A percentile compares a stretch with the other conserved stretches of the same genome.
These are phyloP conservation scores for Diaporthe humulicola DNA, from an alignment of 2,329 filamentous ascomycete species.

Conservation along the genomic window DNA sequence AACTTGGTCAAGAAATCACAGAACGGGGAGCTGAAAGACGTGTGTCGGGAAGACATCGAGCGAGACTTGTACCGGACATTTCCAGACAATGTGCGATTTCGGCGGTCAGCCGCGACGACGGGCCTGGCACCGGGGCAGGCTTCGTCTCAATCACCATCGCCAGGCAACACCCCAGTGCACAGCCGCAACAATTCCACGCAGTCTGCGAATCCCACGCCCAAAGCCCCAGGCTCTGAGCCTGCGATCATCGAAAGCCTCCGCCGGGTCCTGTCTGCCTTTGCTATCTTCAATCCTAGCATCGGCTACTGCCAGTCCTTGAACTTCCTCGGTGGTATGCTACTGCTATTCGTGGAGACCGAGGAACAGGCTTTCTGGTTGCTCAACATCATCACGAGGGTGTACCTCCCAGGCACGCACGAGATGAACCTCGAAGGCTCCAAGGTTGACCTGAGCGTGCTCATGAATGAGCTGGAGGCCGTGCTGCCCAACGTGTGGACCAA, in stretches of 20 bases:
- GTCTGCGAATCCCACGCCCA: constrained; percentile 43
- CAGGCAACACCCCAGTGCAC: constrained; percentile 48
- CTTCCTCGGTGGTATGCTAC: constrained; percentile 89
- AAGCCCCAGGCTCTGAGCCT: constrained; percentile 71
- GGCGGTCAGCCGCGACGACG: constrained; percentile 62
- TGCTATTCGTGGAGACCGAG: constrained; percentile 89
- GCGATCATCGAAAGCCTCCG: constrained; percentile 85
- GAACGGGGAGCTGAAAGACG: constrained; percentile 67
- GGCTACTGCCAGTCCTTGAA: constrained; percentile 97
- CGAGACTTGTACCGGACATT: constrained; percentile 94
- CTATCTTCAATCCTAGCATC: constrained; percentile 89
- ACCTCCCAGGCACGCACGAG: constrained; percentile 92
- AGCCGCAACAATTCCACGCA: constrained; percentile 44
- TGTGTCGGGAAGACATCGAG: constrained; percentile 92
- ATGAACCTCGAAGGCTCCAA: constrained; percentile 92
- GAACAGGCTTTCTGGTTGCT: constrained; percentile 94
- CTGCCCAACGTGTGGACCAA: constrained; percentile 89
- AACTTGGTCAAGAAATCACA: constrained; percentile 70
- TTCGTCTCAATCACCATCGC: constrained; percentile 50
- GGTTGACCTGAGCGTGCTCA: constrained; percentile 92
- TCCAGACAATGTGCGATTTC: constrained; percentile 93
- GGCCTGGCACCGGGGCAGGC: constrained; percentile 23
- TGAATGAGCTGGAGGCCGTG: constrained; percentile 85
- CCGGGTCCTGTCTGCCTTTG: constrained; percentile 89
- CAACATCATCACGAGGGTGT: constrained; percentile 89